Conservation (phyloP, 2,329 filamentous ascomycete species). For the Septoria petroselini region DNA sequence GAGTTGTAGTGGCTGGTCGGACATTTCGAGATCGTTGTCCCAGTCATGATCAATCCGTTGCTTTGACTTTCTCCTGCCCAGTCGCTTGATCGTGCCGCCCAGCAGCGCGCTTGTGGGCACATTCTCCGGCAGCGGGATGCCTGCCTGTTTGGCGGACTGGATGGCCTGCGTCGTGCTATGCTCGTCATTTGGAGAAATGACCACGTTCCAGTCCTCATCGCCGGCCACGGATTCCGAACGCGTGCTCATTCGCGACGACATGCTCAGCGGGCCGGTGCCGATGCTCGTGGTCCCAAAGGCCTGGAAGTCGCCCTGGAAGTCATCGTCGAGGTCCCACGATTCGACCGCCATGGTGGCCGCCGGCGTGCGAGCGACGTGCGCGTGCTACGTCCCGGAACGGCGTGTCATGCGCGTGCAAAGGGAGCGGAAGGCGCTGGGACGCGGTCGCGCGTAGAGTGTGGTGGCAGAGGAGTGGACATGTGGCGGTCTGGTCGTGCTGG, state of each 20-base stretch:
- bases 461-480: constrained; percentile 10
- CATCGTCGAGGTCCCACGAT: constrained; percentile 58
- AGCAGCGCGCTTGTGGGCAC: constrained; percentile 84
- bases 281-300: constrained; percentile 53
- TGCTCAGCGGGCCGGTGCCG: constrained; percentile 65
- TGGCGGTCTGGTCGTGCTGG: not conserved
- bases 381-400: not conserved
- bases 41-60: constrained; percentile 51
- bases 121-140: constrained; percentile 84
- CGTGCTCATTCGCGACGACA: constrained; percentile 74
- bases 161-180: constrained; percentile 81
- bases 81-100: constrained; percentile 87
- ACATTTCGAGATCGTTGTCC: constrained; percentile 51
- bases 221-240: constrained; percentile 66
- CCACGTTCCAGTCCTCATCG: constrained; percentile 85
- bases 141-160: constrained; percentile 78
- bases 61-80: constrained; percentile 58
- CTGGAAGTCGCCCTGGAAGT: constrained; percentile 62
- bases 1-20: constrained; percentile 42
- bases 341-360: constrained; percentile 54
- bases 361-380: constrained; percentile 42
- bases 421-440: not conserved
- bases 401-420: constrained; percentile 5
- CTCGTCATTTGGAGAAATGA: constrained; percentile 81
- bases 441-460: constrained; percentile 6